A percentile compares a stretch with the other conserved stretches of the same genome.
Conservation (phyloP, 2,329 filamentous ascomycete genomes). For the Elsinoe arachidis region DNA sequence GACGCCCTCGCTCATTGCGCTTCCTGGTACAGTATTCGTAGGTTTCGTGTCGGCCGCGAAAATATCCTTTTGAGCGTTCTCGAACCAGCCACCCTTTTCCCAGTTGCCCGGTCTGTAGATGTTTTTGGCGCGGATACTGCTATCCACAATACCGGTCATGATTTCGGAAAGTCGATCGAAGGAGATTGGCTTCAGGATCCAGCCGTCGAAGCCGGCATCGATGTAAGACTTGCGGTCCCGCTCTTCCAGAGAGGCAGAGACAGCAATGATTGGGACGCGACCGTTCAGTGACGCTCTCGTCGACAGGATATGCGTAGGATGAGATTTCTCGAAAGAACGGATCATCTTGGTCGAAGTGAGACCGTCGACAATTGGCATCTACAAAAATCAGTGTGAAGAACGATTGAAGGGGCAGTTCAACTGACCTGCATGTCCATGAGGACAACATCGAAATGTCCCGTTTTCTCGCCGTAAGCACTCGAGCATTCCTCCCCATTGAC, state of each 20-base stretch:
- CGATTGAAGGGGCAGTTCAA: neutral
- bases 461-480: slow-evolving; percentile 55
- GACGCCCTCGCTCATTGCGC: slow-evolving; percentile 22
- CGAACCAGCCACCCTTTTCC: slow-evolving; percentile 84
- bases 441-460: slow-evolving; percentile 62
- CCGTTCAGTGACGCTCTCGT: slow-evolving; percentile 50
- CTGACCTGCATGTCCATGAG: slow-evolving; percentile 89
- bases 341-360: slow-evolving; percentile 77
- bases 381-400: slow-evolving; percentile 14
- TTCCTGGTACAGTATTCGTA: slow-evolving; percentile 16
- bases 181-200: slow-evolving; percentile 83
- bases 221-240: slow-evolving; percentile 60
- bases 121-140: slow-evolving; percentile 49
- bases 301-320: slow-evolving; percentile 47
- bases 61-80: slow-evolving; percentile 30
- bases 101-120: slow-evolving; percentile 65
- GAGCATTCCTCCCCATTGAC: slow-evolving; percentile 82
- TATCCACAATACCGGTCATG: slow-evolving; percentile 59
- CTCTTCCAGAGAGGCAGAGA: slow-evolving; percentile 74
- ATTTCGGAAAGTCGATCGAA: slow-evolving; percentile 65
- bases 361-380: slow-evolving; percentile 93
- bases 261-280: slow-evolving; percentile 72
- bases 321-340: slow-evolving; percentile 56
- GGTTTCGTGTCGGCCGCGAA: slow-evolving; percentile 32
- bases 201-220: slow-evolving; percentile 75